phyloP scores from a whole-genome alignment of 495 filamentous ascomycete genomes.

The Hyphodiscus hymeniophilus region DNA sequence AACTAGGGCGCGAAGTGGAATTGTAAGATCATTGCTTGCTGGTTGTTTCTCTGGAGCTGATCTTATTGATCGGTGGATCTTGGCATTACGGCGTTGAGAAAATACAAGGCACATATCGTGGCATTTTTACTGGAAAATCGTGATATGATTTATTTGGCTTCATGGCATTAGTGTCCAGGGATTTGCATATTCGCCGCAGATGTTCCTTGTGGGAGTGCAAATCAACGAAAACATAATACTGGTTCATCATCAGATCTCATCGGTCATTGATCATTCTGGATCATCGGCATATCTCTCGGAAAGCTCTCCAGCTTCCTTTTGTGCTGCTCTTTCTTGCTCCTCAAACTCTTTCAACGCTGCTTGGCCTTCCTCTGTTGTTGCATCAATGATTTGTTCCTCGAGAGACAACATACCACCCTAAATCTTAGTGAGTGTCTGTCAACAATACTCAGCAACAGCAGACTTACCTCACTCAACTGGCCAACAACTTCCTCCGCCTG shows the following conservation, averaged over 20 bases:
- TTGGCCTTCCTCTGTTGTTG: constrained; percentile 85
- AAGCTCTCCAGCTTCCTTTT: constrained; percentile 31
- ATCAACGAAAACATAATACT: background rate
- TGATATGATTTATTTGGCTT: background rate
- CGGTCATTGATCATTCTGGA: constrained; percentile 20
- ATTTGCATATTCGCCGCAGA: background rate
- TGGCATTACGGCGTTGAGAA: constrained; percentile 18
- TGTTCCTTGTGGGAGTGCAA: background rate
- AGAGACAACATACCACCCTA: constrained; percentile 83
- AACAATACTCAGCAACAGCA: background rate
- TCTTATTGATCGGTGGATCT: constrained; percentile 10
- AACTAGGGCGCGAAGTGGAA: constrained; percentile 1
- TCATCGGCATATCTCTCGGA: constrained; percentile 23
- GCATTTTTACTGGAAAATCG: background rate
- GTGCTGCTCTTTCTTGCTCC: constrained; percentile 27
- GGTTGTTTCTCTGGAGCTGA: constrained; percentile 9
- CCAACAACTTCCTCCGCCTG: constrained; percentile 89
- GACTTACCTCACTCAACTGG: constrained; percentile 62
- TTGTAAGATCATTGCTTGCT: constrained; percentile 9
- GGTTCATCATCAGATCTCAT: too few relatives aligned
- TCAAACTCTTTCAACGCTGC: constrained; percentile 73
- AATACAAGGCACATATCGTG: constrained; percentile 19
- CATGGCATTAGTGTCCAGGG: background rate
- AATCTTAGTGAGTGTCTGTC: background rate
- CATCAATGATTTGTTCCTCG: constrained; percentile 89